Evolutionary conservation across 2,329 filamentous ascomycete species (phyloP), one percentile per base, ranked within the genome.

Genomic region (Talaromyces verruculosus): DNA sequence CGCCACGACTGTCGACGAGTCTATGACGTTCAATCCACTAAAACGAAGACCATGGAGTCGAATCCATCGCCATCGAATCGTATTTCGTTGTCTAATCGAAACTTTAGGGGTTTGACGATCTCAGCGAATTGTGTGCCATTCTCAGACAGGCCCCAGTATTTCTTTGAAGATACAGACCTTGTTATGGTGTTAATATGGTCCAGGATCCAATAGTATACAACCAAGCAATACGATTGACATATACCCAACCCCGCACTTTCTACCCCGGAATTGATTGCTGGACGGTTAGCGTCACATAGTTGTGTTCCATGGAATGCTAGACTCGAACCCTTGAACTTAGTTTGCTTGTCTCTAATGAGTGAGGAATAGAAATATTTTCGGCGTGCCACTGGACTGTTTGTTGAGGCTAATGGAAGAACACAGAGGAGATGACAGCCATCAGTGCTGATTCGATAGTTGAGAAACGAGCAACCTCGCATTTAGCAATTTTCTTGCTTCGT

Each of bases 221-320:
- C 28, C 39, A 60, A 30, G 22, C 28, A 37, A 60, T 43, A 22
- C 5, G 22, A 41, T n/a, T 41, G 33, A 28, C 19, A 39, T 41
- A 15, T 15, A 19, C 22, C 51, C 39, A 58, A 58, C 62, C 62
- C 62, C 62, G 62, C 62, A 64, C 62, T 58, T 60, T 22, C 51
- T 64, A 47, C 51, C 62, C 62, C 62, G 41, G 62, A 64, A 25
- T 25, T 35, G 17, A n/a, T n/a, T 30, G 28, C 37, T 22, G 17
- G 60, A 17, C 8, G 5, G 61, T 6, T 62, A 53, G 60, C 43
- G 61, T 63, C 43, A 51, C 47, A 6, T n/a, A 63, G 33, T 25
- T 30, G n/a, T 58, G 28, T 57, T 58, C 62, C 62, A 64, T 64
- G 62, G 49, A 11, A 58, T 58, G 30, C 62, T 49, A 64, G 62